These are phyloP conservation scores for Vicia sativa DNA, from an alignment of 306 rosid species.

Conservation along the genomic window DNA sequence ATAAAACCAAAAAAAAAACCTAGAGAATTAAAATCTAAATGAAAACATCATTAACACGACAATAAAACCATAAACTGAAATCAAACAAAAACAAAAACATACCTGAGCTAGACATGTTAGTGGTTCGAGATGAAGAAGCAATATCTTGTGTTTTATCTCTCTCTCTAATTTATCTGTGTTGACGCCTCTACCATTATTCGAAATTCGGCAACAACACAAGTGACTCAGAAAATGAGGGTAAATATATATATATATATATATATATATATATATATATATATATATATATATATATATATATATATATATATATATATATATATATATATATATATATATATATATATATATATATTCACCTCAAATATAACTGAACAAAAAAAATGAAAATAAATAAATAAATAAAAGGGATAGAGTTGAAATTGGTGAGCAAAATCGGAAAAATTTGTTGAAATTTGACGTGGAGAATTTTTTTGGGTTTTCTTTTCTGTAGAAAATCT, in stretches of 20 bases:
- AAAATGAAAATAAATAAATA: background rate
- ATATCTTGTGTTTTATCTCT: constrained; percentile 1
- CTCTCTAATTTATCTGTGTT: constrained; percentile 4
- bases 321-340: background rate
- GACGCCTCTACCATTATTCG: constrained; percentile 7
- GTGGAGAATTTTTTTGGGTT: no score
- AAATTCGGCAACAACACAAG: constrained; percentile 16
- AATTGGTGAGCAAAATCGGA: background rate
- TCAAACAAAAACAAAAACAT: background rate
- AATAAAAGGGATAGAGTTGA: background rate
- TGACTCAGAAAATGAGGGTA: background rate
- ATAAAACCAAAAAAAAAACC: background rate
- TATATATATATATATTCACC: background rate
- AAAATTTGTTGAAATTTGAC: no score
- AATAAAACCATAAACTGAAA: constrained; percentile 10
- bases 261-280: background rate
- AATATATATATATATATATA: background rate
- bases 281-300: background rate
- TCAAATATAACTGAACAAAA: background rate
- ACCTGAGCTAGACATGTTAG: constrained; percentile 44
- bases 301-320: background rate
- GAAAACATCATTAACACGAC: background rate
- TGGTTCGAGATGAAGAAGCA: constrained; percentile 29
- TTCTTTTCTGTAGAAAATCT: no score
- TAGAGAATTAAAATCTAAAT: constrained; percentile 11